A percentile compares a stretch with the other conserved stretches of the same genome.
phyloP scores from a whole-genome alignment of 208 protist genomes.

The Acanthamoeba sp. region DNA sequence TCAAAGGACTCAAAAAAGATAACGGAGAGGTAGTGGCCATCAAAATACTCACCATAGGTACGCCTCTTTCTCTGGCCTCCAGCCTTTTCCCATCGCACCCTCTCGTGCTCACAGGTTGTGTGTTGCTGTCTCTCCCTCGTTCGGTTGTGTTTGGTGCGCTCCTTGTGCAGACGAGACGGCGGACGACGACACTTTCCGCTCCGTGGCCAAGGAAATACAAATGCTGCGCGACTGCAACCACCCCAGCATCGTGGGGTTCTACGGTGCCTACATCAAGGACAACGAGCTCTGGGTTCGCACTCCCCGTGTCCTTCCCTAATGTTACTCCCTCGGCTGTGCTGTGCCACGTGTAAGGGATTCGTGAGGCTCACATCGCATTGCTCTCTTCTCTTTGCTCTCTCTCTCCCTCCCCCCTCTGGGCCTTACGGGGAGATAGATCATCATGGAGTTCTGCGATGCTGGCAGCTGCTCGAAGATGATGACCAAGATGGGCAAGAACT shows the following conservation, averaged over 20 bases:
- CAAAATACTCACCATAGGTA: conserved; percentile 41
- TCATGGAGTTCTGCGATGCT: conserved; percentile 55
- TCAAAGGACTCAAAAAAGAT: conserved; percentile 22
- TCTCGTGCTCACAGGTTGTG: no score
- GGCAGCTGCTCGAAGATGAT: conserved; percentile 52
- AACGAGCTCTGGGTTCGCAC: conserved; percentile 70
- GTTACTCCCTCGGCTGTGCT: no score
- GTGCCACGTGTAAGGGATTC: no score
- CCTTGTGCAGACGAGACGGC: neutral
- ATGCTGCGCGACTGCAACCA: conserved; percentile 62
- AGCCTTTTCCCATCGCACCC: no score
- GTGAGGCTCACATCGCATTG: no score
- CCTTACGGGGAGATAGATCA: neutral
- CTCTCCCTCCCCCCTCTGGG: no score
- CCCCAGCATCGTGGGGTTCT: conserved; percentile 40
- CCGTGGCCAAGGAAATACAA: conserved; percentile 55
- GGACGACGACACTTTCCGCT: conserved; percentile 39
- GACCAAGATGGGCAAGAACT: conserved; percentile 52
- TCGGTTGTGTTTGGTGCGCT: neutral
- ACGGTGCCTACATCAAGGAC: conserved; percentile 54
- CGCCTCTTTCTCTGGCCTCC: neutral
- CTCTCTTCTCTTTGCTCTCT: no score
- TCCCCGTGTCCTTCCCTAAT: no score
- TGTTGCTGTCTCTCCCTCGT: neutral
- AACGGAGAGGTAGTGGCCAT: conserved; percentile 36